These are phyloP conservation scores for Nannochloris sp. DNA, from an alignment of 139 green algal species.

Conservation along the genomic window DNA sequence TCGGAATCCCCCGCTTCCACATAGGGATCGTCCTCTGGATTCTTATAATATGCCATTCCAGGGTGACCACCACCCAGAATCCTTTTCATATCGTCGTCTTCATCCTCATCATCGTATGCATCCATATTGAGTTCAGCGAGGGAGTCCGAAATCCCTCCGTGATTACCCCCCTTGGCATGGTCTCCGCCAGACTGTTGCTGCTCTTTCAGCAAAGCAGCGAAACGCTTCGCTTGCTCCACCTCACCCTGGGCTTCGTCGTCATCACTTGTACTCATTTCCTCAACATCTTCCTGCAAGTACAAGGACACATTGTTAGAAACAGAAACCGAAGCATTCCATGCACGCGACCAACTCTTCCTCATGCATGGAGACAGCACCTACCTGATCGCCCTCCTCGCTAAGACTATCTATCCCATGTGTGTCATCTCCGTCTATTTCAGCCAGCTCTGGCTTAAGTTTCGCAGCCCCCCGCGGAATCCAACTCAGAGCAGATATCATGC, in stretches of 20 bases:
- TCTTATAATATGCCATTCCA: constrained; percentile 38
- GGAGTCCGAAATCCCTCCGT: background rate
- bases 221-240: constrained; percentile 19
- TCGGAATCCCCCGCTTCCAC: constrained; percentile 25
- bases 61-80: constrained; percentile 20
- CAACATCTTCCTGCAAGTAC: constrained; percentile 5
- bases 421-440: constrained; percentile 51
- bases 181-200: background rate
- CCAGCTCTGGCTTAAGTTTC: constrained; percentile 23
- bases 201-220: constrained; percentile 10
- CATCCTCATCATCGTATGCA: constrained; percentile 75
- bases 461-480: constrained; percentile 72
- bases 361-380: background rate
- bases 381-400: background rate
- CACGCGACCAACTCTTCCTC: background rate
- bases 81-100: constrained; percentile 6
- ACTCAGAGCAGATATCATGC: constrained; percentile 69
- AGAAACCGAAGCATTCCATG: too few species aligned
- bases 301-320: background rate
- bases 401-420: constrained; percentile 28
- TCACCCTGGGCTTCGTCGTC: constrained; percentile 22
- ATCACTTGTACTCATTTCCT: background rate
- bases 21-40: constrained; percentile 31
- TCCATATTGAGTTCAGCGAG: constrained; percentile 95
- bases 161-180: background rate